Evolutionary conservation across 495 filamentous ascomycete genomes (phyloP).

Genomic region (Daldinia childiae): DNA sequence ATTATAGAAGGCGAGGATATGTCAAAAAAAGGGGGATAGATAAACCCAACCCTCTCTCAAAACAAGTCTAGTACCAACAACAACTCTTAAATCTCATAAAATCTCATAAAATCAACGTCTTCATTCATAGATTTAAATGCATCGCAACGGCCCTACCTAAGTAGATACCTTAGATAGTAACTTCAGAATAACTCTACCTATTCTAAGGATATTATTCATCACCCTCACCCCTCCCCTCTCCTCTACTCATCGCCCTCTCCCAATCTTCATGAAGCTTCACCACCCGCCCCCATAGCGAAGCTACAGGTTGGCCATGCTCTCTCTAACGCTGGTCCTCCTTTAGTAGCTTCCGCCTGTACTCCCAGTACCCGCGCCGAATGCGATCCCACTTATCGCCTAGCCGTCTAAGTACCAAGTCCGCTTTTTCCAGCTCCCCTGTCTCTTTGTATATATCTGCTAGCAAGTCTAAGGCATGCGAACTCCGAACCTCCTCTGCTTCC

Average conservation of each 20-base stretch:
- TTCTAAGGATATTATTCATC: not conserved
- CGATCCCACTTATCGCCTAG: slow-evolving; percentile 89
- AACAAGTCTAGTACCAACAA: not conserved
- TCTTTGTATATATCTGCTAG: slow-evolving; percentile 82
- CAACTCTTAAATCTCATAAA: not conserved
- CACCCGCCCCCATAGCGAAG: not conserved
- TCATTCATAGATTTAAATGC: not conserved
- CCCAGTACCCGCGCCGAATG: slow-evolving; percentile 91
- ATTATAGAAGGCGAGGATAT: too few relatives aligned
- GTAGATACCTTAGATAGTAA: not conserved
- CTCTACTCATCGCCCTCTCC: not conserved
- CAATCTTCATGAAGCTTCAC: not conserved
- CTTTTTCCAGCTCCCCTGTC: slow-evolving; percentile 65
- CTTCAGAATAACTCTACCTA: not conserved
- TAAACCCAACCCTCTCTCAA: not conserved
- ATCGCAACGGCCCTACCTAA: not conserved
- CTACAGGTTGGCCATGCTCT: not conserved
- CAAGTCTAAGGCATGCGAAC: slow-evolving; percentile 89
- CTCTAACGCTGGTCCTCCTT: slow-evolving; percentile 9
- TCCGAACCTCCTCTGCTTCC: slow-evolving; percentile 64
- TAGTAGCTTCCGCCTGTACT: slow-evolving; percentile 68
- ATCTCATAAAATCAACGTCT: not conserved
- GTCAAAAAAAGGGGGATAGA: not conserved
- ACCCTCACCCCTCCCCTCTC: not conserved
- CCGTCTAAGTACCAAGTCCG: slow-evolving; percentile 71